Evolutionary conservation across 2,329 filamentous ascomycete species (phyloP).

Genomic region (Hysterium pulicare): DNA sequence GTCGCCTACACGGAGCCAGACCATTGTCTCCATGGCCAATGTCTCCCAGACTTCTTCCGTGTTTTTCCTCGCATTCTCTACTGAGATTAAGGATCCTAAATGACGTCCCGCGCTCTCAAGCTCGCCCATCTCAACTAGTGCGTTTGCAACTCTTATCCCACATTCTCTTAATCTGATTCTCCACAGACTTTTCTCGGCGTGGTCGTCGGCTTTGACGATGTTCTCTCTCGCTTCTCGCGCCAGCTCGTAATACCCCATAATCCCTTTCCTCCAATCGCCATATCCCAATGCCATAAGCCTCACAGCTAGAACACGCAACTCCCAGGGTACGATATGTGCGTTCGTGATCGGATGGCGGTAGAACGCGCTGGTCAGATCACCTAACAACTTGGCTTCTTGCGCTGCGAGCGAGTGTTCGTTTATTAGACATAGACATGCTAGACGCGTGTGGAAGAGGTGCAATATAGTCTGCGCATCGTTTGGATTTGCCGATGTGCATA

Average conservation of each 20-base stretch:
- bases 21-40: conserved; percentile 53
- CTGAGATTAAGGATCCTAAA: conserved; percentile 56
- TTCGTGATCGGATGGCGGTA: conserved; percentile 47
- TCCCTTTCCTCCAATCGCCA: conserved; percentile 74
- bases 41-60: conserved; percentile 24
- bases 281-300: conserved; percentile 83
- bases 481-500: conserved; percentile 51
- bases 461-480: conserved; percentile 67
- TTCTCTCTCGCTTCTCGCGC: conserved; percentile 70
- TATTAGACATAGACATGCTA: conserved; percentile 78
- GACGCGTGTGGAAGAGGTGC: conserved; percentile 71
- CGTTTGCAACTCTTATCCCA: conserved; percentile 62
- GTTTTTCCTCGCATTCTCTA: conserved; percentile 47
- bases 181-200: conserved; percentile 65
- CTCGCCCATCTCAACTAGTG: conserved; percentile 83
- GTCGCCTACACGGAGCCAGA: conserved; percentile 79
- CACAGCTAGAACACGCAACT: conserved; percentile 76
- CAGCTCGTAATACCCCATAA: conserved; percentile 89
- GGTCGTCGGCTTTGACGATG: conserved; percentile 43
- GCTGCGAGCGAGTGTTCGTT: conserved; percentile 58
- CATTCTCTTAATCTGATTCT: conserved; percentile 68
- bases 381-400: conserved; percentile 61
- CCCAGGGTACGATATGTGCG: conserved; percentile 72
- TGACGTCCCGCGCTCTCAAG: conserved; percentile 74
- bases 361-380: conserved; percentile 57